A percentile compares a stretch with the other conserved stretches of the same genome.
Evolutionary conservation across 768 basidiomycete species (phyloP).

Genomic region (Mrakia blollopis): DNA sequence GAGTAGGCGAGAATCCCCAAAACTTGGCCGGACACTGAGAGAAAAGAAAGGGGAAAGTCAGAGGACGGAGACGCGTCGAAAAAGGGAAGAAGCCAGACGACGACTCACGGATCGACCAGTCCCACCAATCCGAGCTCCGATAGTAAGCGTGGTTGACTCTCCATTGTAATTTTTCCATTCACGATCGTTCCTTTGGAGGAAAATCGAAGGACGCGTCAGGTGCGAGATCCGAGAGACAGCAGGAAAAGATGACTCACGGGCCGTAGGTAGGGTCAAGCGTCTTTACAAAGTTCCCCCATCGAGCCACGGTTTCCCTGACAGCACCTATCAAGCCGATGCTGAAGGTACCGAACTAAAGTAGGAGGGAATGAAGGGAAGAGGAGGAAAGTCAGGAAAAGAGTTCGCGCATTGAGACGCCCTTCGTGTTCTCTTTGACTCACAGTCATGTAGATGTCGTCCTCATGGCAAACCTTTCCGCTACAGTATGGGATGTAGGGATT

Average conservation of each 20-base stretch:
- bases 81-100: background rate
- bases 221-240: too few species aligned
- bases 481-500: slow-evolving; percentile 23
- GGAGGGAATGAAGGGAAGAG: too few species aligned
- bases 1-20: slow-evolving; percentile 16
- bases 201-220: too few species aligned
- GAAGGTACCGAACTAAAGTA: background rate
- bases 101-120: background rate
- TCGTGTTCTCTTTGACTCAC: too few species aligned
- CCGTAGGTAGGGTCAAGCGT: background rate
- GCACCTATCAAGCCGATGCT: background rate
- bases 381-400: too few species aligned
- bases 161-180: background rate
- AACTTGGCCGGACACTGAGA: slow-evolving; percentile 18
- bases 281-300: slow-evolving; percentile 24
- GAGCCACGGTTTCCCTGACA: background rate
- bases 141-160: background rate
- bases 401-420: too few species aligned
- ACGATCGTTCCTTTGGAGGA: background rate
- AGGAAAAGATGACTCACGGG: too few species aligned
- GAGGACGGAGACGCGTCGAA: background rate
- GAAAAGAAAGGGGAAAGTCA: too few species aligned
- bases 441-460: slow-evolving; percentile 23
- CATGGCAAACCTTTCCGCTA: slow-evolving; percentile 15
- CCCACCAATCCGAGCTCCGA: background rate